phyloP scores from a whole-genome alignment of 805 yeast genomes.

The Scheffersomyces spartinae region DNA sequence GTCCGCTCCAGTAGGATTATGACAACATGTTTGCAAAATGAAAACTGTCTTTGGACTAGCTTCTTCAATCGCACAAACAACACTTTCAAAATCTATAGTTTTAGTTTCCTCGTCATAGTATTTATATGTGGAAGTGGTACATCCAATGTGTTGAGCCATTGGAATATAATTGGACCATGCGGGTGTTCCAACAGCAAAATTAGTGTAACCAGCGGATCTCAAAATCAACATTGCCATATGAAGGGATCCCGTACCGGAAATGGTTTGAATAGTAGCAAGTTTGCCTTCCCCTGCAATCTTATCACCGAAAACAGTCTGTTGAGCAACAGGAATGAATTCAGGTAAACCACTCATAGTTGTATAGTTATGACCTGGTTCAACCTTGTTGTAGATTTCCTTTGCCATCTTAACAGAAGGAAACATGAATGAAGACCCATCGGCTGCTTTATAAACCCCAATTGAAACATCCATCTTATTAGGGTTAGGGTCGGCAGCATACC shows the following conservation, averaged over 20 bases:
- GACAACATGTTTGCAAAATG: constrained; percentile 31
- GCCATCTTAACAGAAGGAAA: constrained; percentile 29
- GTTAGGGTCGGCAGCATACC: constrained; percentile 14
- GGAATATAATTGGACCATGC: constrained; percentile 28
- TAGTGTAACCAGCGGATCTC: constrained; percentile 10
- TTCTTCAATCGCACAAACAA: constrained; percentile 13
- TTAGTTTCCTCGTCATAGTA: constrained; percentile 20
- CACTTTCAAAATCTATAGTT: constrained; percentile 16
- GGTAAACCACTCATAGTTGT: constrained; percentile 31
- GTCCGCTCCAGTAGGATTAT: constrained; percentile 35
- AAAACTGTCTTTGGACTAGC: constrained; percentile 24
- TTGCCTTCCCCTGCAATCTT: constrained; percentile 11
- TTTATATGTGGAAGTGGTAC: constrained; percentile 13
- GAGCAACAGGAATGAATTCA: constrained; percentile 22
- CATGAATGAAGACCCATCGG: constrained; percentile 21
- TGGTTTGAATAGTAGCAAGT: constrained; percentile 25
- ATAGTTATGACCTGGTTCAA: constrained; percentile 35
- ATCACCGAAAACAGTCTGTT: constrained; percentile 24
- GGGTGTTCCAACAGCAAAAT: constrained; percentile 26
- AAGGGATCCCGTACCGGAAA: constrained; percentile 32
- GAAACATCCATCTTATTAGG: constrained; percentile 29
- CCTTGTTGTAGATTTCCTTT: constrained; percentile 16
- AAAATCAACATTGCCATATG: constrained; percentile 25
- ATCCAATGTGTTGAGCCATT: constrained; percentile 21
- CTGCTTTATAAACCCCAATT: constrained; percentile 36